phyloP scores from a whole-genome alignment of 257 asterid genomes.

The Ehretia macrophylla region DNA sequence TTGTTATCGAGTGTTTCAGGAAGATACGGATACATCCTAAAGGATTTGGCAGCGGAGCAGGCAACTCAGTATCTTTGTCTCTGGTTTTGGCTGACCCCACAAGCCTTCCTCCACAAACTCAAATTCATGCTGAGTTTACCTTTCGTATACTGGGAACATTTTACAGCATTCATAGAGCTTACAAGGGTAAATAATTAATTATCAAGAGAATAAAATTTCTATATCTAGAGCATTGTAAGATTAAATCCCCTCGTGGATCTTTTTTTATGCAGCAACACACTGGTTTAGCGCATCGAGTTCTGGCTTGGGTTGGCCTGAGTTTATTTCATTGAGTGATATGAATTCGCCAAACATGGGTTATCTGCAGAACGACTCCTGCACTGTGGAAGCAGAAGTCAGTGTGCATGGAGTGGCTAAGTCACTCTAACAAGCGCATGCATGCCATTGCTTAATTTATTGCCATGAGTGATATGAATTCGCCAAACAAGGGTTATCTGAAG shows the following conservation, averaged over 20 bases:
- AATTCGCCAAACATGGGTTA: background rate
- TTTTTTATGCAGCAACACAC: conserved; percentile 44
- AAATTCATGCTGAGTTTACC: conserved; percentile 51
- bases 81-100: conserved; percentile 52
- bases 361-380: conserved; percentile 8
- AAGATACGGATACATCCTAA: conserved; percentile 49
- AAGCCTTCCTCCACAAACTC: conserved; percentile 31
- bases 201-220: too few relatives aligned
- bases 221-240: too few relatives aligned
- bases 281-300: conserved; percentile 52
- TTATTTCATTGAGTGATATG: conserved; percentile 11
- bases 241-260: too few relatives aligned
- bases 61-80: conserved; percentile 44
- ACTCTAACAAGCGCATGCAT: conserved; percentile 12
- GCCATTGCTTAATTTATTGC: too few relatives aligned
- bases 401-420: conserved; percentile 14
- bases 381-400: conserved; percentile 17
- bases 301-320: conserved; percentile 60
- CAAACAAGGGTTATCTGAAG: conserved; percentile 39
- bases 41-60: conserved; percentile 58
- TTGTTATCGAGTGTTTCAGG: conserved; percentile 31
- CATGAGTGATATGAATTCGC: too few relatives aligned
- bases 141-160: conserved; percentile 50
- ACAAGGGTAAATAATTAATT: too few relatives aligned
- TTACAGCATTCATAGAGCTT: conserved; percentile 12